phyloP scores from a whole-genome alignment of 345 rosid genomes.

The Murraya paniculata region DNA sequence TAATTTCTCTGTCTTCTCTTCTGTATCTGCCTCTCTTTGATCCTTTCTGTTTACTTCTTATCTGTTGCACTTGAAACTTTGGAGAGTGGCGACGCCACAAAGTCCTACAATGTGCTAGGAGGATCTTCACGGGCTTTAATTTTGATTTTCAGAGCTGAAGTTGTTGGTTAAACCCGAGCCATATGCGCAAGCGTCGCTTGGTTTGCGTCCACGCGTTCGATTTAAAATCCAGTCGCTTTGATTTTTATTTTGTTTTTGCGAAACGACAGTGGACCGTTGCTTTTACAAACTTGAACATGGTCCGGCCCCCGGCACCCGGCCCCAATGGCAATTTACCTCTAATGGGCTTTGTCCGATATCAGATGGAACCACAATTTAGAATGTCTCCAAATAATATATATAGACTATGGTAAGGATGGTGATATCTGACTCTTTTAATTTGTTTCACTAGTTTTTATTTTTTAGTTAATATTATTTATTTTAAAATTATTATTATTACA shows the following conservation, averaged over 20 bases:
- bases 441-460: no score
- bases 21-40: no score
- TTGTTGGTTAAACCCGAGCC: constrained; percentile 26
- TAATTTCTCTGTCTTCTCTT: no score
- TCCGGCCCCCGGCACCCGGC: no score
- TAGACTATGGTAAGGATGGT: no score
- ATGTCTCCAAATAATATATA: no score
- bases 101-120: no score
- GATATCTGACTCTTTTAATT: no score
- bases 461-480: no score
- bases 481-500: no score
- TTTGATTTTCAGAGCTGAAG: constrained; percentile 7
- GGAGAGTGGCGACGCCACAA: no score
- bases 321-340: neutral
- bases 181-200: constrained; percentile 27
- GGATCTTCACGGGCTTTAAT: neutral
- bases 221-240: constrained; percentile 31
- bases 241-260: neutral
- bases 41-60: neutral
- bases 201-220: constrained; percentile 42
- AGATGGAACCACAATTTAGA: neutral
- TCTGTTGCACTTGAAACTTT: neutral
- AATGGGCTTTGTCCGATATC: neutral
- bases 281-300: no score
- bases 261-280: neutral